Evolutionary conservation across 2,329 filamentous ascomycete genomes (phyloP).

Genomic region (Penicillium freii): DNA sequence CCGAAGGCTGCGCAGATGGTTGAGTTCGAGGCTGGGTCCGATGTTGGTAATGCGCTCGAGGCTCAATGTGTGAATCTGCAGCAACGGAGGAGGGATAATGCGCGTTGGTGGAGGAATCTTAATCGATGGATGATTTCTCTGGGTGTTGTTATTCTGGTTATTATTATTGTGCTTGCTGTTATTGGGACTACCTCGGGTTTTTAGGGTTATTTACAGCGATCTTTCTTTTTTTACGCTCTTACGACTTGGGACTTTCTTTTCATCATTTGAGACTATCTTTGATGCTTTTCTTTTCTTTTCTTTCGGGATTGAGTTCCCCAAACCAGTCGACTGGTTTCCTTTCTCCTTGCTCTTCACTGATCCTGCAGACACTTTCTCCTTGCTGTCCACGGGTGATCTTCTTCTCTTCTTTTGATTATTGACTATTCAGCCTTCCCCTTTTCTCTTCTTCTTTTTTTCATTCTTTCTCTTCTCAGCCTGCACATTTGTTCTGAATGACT

Average conservation of each 20-base stretch:
- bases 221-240: conserved; percentile 11
- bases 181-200: conserved; percentile 37
- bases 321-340: conserved; percentile 1
- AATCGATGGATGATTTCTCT: conserved; percentile 62
- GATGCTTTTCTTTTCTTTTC: conserved; percentile 7
- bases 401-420: not conserved
- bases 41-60: conserved; percentile 46
- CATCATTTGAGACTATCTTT: not conserved
- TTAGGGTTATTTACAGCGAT: conserved; percentile 13
- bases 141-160: conserved; percentile 55
- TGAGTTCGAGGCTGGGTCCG: conserved; percentile 42
- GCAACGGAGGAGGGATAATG: conserved; percentile 55
- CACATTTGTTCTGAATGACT: conserved; percentile 1
- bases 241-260: conserved; percentile 10
- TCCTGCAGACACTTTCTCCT: not conserved
- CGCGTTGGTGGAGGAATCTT: conserved; percentile 63
- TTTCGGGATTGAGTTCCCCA: not conserved
- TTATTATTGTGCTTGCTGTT: conserved; percentile 42
- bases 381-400: not conserved
- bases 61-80: conserved; percentile 47
- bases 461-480: not conserved
- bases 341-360: not conserved
- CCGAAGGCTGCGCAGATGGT: conserved; percentile 50
- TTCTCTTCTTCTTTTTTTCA: not conserved
- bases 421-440: not conserved